Conservation (phyloP, 2,329 filamentous ascomycete species). For the Coniochaeta sp. region DNA sequence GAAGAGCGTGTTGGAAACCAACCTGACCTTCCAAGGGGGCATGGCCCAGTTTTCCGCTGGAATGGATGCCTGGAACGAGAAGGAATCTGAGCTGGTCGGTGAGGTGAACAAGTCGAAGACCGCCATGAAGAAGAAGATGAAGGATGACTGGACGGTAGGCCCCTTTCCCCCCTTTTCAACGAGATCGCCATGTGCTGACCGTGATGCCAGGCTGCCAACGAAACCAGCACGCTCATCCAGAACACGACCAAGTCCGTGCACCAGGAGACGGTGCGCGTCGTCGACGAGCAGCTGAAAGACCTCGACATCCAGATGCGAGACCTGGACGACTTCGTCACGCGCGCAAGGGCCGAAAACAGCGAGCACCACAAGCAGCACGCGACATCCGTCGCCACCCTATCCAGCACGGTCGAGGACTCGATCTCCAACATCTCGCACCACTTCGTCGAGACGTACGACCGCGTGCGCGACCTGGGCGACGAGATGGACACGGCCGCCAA, state of each 20-base stretch:
- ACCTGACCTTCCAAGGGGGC: slow-evolving; percentile 56
- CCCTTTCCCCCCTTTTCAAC: slow-evolving; percentile 42
- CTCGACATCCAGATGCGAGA: slow-evolving; percentile 84
- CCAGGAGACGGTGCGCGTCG: slow-evolving; percentile 80
- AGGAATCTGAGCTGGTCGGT: slow-evolving; percentile 61
- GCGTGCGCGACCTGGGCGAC: slow-evolving; percentile 60
- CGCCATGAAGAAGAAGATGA: slow-evolving; percentile 70
- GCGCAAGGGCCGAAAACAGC: slow-evolving; percentile 74
- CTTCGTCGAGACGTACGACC: slow-evolving; percentile 60
- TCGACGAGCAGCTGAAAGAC: slow-evolving; percentile 81
- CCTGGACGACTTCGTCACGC: slow-evolving; percentile 82
- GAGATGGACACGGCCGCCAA: slow-evolving; percentile 57
- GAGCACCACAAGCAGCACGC: slow-evolving; percentile 65
- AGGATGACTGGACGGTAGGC: slow-evolving; percentile 79
- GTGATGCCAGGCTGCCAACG: slow-evolving; percentile 55
- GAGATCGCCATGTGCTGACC: not conserved
- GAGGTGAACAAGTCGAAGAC: slow-evolving; percentile 69
- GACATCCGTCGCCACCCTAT: slow-evolving; percentile 58
- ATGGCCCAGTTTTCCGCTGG: slow-evolving; percentile 59
- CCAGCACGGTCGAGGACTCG: slow-evolving; percentile 62
- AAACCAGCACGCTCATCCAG: slow-evolving; percentile 78
- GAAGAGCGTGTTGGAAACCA: slow-evolving; percentile 57
- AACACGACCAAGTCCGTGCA: slow-evolving; percentile 81
- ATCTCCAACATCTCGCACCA: slow-evolving; percentile 65
- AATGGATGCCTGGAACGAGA: slow-evolving; percentile 68